Evolutionary conservation across 495 filamentous ascomycete genomes (phyloP).

Genomic region (Penicillium nucicola): DNA sequence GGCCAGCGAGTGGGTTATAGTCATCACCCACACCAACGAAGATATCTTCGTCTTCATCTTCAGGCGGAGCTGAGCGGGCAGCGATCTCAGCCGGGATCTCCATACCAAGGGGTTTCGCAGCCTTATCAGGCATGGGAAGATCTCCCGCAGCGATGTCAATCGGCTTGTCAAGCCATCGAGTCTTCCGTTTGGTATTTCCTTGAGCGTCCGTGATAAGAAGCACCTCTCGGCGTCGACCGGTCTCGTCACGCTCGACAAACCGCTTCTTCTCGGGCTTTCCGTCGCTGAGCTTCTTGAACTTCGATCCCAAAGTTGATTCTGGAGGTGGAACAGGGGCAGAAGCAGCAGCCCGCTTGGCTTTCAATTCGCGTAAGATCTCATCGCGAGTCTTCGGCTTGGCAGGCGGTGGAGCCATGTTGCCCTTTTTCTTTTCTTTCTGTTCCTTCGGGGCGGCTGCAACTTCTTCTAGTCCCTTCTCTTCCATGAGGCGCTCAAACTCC

Average conservation of each 20-base stretch:
- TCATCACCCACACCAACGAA: slow-evolving; percentile 84
- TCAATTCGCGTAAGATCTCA: slow-evolving; percentile 79
- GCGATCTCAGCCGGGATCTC: slow-evolving; percentile 62
- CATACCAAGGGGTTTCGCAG: slow-evolving; percentile 69
- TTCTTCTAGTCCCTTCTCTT: slow-evolving; percentile 58
- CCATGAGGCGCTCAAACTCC: slow-evolving; percentile 68
- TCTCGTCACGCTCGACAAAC: slow-evolving; percentile 70
- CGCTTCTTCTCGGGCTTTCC: slow-evolving; percentile 56
- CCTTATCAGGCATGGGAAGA: slow-evolving; percentile 63
- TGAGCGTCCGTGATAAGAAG: slow-evolving; percentile 82
- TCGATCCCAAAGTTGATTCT: slow-evolving; percentile 62
- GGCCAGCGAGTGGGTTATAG: slow-evolving; percentile 80
- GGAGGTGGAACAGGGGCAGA: slow-evolving; percentile 50
- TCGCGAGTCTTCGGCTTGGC: slow-evolving; percentile 71
- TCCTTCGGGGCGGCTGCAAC: slow-evolving; percentile 40
- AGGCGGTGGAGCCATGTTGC: slow-evolving; percentile 64
- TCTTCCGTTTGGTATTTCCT: slow-evolving; percentile 84
- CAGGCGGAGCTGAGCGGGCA: slow-evolving; percentile 31
- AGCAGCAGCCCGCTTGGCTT: slow-evolving; percentile 61
- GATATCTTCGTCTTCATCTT: slow-evolving; percentile 64
- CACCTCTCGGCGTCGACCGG: slow-evolving; percentile 68
- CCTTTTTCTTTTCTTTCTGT: slow-evolving; percentile 69
- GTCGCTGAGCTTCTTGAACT: slow-evolving; percentile 78
- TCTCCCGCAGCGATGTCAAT: slow-evolving; percentile 31
- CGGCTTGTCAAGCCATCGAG: slow-evolving; percentile 50